phyloP scores from a whole-genome alignment of 768 basidiomycete genomes.

The Rossbeevera mucosa region DNA sequence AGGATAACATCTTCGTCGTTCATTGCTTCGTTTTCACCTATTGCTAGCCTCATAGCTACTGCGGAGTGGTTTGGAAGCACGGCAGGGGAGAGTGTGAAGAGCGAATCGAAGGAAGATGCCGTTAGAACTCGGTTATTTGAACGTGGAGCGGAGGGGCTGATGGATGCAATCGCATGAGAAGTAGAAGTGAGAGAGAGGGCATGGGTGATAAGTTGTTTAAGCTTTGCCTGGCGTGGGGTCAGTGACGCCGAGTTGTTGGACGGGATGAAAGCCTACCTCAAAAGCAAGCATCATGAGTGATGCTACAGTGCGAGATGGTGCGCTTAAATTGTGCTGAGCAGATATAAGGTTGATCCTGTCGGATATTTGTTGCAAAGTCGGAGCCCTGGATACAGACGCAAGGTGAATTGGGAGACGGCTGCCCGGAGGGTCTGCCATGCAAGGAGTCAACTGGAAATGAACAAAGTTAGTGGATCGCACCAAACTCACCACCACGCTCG shows the following conservation, averaged over 20 bases:
- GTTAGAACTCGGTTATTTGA: slow-evolving; percentile 48
- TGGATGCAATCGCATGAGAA: slow-evolving; percentile 74
- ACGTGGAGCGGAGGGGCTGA: slow-evolving; percentile 50
- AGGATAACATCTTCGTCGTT: slow-evolving; percentile 46
- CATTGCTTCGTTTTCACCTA: slow-evolving; percentile 46
- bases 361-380: slow-evolving; percentile 70
- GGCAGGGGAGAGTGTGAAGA: slow-evolving; percentile 73
- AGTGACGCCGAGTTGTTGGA: background rate
- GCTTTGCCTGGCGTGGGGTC: slow-evolving; percentile 51
- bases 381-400: slow-evolving; percentile 67
- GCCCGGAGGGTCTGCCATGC: slow-evolving; percentile 57
- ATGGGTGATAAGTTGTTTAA: slow-evolving; percentile 80
- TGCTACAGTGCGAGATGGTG: slow-evolving; percentile 59
- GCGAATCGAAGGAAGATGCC: slow-evolving; percentile 66
- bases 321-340: slow-evolving; percentile 65
- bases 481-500: slow-evolving; percentile 57
- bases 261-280: slow-evolving; percentile 46
- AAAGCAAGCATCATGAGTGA: slow-evolving; percentile 72
- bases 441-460: background rate
- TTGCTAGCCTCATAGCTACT: slow-evolving; percentile 64
- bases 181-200: slow-evolving; percentile 72
- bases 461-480: background rate
- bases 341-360: slow-evolving; percentile 80
- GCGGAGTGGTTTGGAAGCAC: slow-evolving; percentile 78
- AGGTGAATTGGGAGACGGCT: slow-evolving; percentile 68